Conservation (phyloP, 1,284 basidiomycete species). For the Megacollybia platyphylla region DNA sequence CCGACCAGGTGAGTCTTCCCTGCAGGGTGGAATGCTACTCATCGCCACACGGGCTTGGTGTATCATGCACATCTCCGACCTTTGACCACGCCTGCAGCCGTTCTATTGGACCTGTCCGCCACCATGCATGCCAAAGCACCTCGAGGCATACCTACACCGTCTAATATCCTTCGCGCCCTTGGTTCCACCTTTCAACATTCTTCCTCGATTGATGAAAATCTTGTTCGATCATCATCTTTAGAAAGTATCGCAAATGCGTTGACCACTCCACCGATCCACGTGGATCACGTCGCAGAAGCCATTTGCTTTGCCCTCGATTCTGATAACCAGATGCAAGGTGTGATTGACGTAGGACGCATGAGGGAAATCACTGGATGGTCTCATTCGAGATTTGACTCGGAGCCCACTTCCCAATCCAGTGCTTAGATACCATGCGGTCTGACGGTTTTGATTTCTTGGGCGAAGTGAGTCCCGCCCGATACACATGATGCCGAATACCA, state of each 20-base stretch:
- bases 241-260: slow-evolving; percentile 69
- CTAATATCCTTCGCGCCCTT: slow-evolving; percentile 39
- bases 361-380: slow-evolving; percentile 51
- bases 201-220: slow-evolving; percentile 5
- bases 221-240: slow-evolving; percentile 27
- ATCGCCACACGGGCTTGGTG: slow-evolving; percentile 58
- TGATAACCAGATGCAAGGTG: slow-evolving; percentile 39
- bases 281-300: slow-evolving; percentile 89
- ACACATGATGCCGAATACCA: no score
- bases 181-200: slow-evolving; percentile 21
- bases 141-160: slow-evolving; percentile 46
- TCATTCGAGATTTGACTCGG: no score
- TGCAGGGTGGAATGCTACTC: not conserved
- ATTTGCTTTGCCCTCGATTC: slow-evolving; percentile 35
- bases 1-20: slow-evolving; percentile 59
- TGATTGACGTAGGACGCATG: slow-evolving; percentile 71
- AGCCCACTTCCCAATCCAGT: no score
- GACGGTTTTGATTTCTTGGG: no score
- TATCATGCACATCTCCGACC: slow-evolving; percentile 93
- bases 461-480: no score
- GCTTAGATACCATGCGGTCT: no score
- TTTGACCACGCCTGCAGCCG: slow-evolving; percentile 76
- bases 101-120: slow-evolving; percentile 73
- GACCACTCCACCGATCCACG: slow-evolving; percentile 82
- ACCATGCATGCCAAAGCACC: slow-evolving; percentile 45